These are phyloP conservation scores for Phellopilus nigrolimitatus DNA, from an alignment of 1,284 basidiomycete species.

Conservation along the genomic window DNA sequence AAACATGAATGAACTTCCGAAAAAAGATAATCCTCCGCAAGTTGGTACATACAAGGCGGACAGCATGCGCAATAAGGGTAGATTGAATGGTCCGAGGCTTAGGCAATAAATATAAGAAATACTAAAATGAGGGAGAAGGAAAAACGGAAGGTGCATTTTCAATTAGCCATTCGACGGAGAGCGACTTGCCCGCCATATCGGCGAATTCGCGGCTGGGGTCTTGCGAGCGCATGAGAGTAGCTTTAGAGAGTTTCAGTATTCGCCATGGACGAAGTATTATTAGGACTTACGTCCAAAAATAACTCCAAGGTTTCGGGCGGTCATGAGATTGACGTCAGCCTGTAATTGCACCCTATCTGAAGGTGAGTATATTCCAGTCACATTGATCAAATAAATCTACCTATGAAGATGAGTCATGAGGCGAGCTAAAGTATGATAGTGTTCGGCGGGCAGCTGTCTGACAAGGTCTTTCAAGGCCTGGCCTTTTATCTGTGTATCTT, in stretches of 20 bases:
- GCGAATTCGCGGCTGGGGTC: slow-evolving; percentile 88
- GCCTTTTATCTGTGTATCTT: slow-evolving; percentile 59
- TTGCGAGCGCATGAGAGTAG: slow-evolving; percentile 88
- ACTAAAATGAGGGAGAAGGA: slow-evolving; percentile 21
- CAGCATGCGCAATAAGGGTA: neutral
- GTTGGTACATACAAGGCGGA: neutral
- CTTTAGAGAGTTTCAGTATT: slow-evolving; percentile 38
- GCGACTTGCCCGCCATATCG: slow-evolving; percentile 94
- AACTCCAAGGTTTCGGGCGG: slow-evolving; percentile 94
- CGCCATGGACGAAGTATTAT: slow-evolving; percentile 7
- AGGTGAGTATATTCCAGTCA: slow-evolving; percentile 1
- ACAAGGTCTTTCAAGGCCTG: slow-evolving; percentile 67
- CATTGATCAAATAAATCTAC: slow-evolving; percentile 35
- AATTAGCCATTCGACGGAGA: slow-evolving; percentile 88
- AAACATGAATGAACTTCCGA: neutral
- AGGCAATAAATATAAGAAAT: slow-evolving; percentile 10
- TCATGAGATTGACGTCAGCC: slow-evolving; percentile 86
- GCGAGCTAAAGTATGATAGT: slow-evolving; percentile 80
- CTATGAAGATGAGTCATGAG: slow-evolving; percentile 87
- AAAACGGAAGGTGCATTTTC: slow-evolving; percentile 79
- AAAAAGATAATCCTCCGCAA: neutral
- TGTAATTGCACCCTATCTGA: slow-evolving; percentile 59
- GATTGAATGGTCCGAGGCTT: neutral
- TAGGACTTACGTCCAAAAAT: slow-evolving; percentile 93
- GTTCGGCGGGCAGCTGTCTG: slow-evolving; percentile 75